Percentiles rank a stretch among this genome's conserved stretches.
These are phyloP conservation scores for Penicillium palitans DNA, from an alignment of 2,329 filamentous ascomycete species.

Conservation along the genomic window DNA sequence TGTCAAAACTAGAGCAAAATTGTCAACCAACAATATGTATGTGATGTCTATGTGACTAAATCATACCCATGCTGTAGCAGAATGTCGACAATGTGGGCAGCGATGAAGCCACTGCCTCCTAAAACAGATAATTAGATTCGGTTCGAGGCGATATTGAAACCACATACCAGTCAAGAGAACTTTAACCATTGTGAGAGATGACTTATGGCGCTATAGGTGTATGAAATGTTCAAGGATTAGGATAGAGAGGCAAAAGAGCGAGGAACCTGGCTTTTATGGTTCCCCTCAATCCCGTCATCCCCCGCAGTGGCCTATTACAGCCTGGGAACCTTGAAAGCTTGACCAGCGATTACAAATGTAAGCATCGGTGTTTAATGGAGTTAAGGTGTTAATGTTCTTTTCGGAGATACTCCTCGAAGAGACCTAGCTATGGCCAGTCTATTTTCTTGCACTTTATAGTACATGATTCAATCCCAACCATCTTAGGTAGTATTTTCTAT, in stretches of 20 bases:
- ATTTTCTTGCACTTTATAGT: neutral
- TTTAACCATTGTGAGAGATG: conserved; percentile 36
- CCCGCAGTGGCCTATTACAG: neutral
- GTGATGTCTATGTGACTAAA: too few species aligned
- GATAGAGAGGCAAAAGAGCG: neutral
- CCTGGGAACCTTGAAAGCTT: neutral
- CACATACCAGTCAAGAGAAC: conserved; percentile 41
- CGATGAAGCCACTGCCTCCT: conserved; percentile 66
- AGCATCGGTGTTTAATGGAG: neutral
- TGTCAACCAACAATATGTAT: neutral
- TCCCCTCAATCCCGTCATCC: conserved; percentile 28
- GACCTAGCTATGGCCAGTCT: neutral
- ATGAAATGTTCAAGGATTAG: neutral
- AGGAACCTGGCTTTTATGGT: conserved; percentile 22
- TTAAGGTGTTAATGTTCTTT: neutral
- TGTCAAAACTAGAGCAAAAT: conserved; percentile 51
- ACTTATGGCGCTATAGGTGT: neutral
- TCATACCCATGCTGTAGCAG: conserved; percentile 55
- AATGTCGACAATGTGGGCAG: conserved; percentile 62
- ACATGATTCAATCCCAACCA: neutral
- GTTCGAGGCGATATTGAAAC: conserved; percentile 34
- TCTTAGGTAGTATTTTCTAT: neutral
- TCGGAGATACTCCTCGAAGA: neutral
- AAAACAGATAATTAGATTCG: conserved; percentile 20
- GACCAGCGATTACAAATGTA: conserved; percentile 23